Evolutionary conservation across 805 yeast genomes (phyloP).

Genomic region (Ogataea wickerhamii): DNA sequence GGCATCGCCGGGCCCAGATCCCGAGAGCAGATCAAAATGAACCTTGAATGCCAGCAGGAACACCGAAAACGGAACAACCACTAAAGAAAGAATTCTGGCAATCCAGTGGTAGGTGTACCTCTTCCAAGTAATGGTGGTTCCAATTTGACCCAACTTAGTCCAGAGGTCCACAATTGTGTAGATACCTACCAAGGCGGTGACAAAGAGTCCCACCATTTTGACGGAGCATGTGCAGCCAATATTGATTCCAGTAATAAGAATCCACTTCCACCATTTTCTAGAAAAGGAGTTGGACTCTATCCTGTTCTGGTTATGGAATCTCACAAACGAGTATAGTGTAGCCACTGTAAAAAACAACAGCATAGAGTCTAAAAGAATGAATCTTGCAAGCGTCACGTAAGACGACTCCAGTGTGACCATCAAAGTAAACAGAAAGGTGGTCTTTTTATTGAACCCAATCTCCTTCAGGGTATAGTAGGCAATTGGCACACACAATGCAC

Average conservation of each 20-base stretch:
- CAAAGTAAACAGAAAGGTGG: constrained; percentile 74
- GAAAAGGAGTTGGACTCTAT: constrained; percentile 49
- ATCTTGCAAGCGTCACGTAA: constrained; percentile 80
- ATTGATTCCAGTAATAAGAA: constrained; percentile 74
- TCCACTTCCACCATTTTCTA: constrained; percentile 92
- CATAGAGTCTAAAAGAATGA: constrained; percentile 89
- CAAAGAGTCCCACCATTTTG: constrained; percentile 95
- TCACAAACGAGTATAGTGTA: constrained; percentile 69
- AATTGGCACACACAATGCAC: constrained; percentile 80
- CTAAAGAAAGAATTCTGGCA: constrained; percentile 60
- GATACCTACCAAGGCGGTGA: constrained; percentile 82
- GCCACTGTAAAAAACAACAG: constrained; percentile 82
- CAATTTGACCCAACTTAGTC: constrained; percentile 75
- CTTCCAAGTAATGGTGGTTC: constrained; percentile 43
- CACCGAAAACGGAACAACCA: constrained; percentile 58
- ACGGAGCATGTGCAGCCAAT: constrained; percentile 91
- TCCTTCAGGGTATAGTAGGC: constrained; percentile 79
- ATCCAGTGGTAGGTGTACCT: constrained; percentile 60
- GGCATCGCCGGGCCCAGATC: constrained; percentile 85
- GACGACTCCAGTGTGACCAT: constrained; percentile 82
- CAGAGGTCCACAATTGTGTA: constrained; percentile 87
- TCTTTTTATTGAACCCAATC: constrained; percentile 65
- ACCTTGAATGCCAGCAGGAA: constrained; percentile 67
- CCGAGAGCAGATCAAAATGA: constrained; percentile 69
- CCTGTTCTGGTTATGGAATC: constrained; percentile 61